Evolutionary conservation across 2,329 filamentous ascomycete genomes (phyloP).

Genomic region (Epichloe typhina): DNA sequence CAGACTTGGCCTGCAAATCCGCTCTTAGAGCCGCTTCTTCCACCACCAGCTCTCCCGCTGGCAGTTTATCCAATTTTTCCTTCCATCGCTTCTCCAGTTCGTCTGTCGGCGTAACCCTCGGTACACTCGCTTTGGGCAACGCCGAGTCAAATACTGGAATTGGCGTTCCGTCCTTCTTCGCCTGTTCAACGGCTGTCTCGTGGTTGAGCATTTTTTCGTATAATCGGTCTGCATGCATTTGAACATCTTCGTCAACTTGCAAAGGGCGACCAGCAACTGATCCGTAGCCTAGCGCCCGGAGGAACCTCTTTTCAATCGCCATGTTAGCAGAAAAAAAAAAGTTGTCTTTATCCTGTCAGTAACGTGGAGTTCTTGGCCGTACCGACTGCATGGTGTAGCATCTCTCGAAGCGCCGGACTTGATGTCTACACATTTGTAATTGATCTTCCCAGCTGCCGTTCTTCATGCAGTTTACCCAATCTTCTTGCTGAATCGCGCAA

Average conservation of each 20-base stretch:
- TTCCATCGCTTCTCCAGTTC: conserved; percentile 39
- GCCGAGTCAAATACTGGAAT: conserved; percentile 47
- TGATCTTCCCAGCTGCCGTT: conserved; percentile 53
- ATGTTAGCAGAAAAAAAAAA: background rate
- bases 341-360: too few relatives aligned
- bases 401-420: conserved; percentile 66
- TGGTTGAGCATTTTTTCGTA: conserved; percentile 80
- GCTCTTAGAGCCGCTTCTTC: conserved; percentile 53
- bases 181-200: conserved; percentile 60
- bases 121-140: conserved; percentile 24
- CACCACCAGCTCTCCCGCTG: conserved; percentile 42
- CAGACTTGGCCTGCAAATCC: conserved; percentile 46
- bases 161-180: conserved; percentile 46
- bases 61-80: conserved; percentile 43
- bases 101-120: conserved; percentile 20
- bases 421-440: conserved; percentile 67
- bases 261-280: conserved; percentile 49
- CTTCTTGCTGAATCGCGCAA: conserved; percentile 75
- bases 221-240: conserved; percentile 87
- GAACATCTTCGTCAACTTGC: conserved; percentile 71
- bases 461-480: conserved; percentile 71
- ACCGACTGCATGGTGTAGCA: conserved; percentile 85
- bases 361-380: conserved; percentile 5
- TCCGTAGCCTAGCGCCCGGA: conserved; percentile 83
- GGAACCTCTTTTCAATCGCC: conserved; percentile 48